Base-by-base conservation (phyloP, 768 basidiomycete genomes). In the Amanita molliuscula region DNA sequence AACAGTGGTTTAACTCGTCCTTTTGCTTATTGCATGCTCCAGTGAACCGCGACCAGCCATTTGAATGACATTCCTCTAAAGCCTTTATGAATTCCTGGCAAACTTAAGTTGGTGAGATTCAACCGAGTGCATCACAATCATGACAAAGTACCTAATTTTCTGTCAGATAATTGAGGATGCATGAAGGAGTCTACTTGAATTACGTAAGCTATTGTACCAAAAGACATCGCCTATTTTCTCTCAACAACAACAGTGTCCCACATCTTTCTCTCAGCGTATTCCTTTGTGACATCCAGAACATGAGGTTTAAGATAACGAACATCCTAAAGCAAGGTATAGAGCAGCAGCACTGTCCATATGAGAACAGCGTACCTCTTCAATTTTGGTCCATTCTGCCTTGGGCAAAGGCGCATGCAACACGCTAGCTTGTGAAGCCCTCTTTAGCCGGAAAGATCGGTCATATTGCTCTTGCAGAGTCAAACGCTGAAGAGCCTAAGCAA, bases 361-460 rank as follows among this genome's bases (percentile, higher is more conserved):
- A 52, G 49, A 41, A 28, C 9, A 10, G 52, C 58, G 62, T 59
- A 96, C 95, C 68, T 96, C 84, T 54, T 78, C 76, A 1, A 78
- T 69, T 52, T 76, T 78, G 44, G 76, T 71, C 91, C 90, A 93
- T 63, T 91, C 72, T 16, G 82, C 82, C 65, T 88, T 85, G 53
- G 90, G 78, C 15, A 98, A 76, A 23, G 80, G 74, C 44, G 78
- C 74, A 67, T 97, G 94, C 41, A 88, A 67, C 50, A 91, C 75
- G 50, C 83, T 84, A 49, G 79, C 74, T 48, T 95, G 91, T 29
- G 79, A 78, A 21, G 88, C 85, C n/a, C 81, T 69, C 64, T 91
- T 89, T 65, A 94, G 71, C 54, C 96, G 88, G 78, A 72, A 96
- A 50, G 81, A 80, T 54, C 96, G 89, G 76, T 96, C 94, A 67